These are phyloP conservation scores for Sphaerulina populicola DNA, from an alignment of 2,329 filamentous ascomycete genomes.

Conservation along the genomic window DNA sequence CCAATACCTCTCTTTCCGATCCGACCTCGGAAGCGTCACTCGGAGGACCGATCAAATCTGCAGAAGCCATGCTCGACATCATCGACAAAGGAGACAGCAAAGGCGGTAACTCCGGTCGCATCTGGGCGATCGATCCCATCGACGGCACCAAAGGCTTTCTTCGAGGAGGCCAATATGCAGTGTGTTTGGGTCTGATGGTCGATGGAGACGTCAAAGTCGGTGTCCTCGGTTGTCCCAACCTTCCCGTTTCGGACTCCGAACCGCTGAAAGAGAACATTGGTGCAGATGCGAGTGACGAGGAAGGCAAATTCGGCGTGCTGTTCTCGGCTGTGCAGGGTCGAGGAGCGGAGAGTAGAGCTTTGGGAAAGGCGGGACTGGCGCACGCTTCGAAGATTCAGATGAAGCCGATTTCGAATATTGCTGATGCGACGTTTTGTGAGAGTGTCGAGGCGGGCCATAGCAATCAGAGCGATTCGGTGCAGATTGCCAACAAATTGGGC, in stretches of 20 bases:
- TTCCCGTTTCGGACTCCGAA: conserved; percentile 74
- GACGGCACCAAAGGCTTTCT: conserved; percentile 97
- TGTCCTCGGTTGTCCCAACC: conserved; percentile 89
- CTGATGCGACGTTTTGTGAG: conserved; percentile 87
- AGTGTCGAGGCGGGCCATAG: conserved; percentile 91
- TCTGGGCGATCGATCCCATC: conserved; percentile 96
- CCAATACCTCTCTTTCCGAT: conserved; percentile 61
- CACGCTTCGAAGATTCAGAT: conserved; percentile 62
- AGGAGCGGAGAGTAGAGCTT: conserved; percentile 70
- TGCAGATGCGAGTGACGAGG: conserved; percentile 61
- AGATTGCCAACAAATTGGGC: conserved; percentile 73
- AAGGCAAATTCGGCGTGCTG: conserved; percentile 67
- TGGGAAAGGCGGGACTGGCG: conserved; percentile 50
- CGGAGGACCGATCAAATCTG: conserved; percentile 58
- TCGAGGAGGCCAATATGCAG: conserved; percentile 91
- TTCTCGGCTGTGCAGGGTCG: conserved; percentile 74
- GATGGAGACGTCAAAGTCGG: conserved; percentile 91
- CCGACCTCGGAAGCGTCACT: conserved; percentile 56
- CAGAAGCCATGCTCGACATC: conserved; percentile 54
- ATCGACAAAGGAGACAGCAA: conserved; percentile 56
- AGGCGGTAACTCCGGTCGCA: conserved; percentile 65
- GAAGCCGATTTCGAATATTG: conserved; percentile 65
- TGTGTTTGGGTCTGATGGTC: conserved; percentile 84
- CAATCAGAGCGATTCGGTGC: conserved; percentile 75
- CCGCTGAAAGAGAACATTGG: conserved; percentile 65